Base-by-base conservation (phyloP, 345 rosid species). In the Camelina laxa region DNA sequence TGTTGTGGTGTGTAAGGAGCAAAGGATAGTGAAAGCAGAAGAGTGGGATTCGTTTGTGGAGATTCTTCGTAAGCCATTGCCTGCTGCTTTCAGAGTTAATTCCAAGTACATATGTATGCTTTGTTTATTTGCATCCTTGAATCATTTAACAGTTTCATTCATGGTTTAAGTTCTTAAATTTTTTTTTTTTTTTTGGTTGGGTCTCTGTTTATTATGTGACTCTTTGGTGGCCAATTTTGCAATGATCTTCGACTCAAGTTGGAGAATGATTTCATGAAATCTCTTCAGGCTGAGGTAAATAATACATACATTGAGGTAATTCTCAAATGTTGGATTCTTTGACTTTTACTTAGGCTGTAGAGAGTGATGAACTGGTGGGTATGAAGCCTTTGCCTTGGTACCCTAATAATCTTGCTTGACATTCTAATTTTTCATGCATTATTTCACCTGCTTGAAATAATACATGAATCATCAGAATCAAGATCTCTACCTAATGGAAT, bases 71-170 rank as follows among this genome's bases (percentile, higher is more conserved):
- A 90, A 85, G 24, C 96, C 99, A 2, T 82, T 95, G 82, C 98
- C 97, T n/a, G 86, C 98, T 66, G 97, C 98, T 72, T 95, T 92
- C 84, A 82, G 98, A 76, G 93, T 95, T 58, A 89, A 95, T 70
- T 88, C 98, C 24, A 89, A 91, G 99, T 88, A 50, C 14, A 96
- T 88, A 50, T 31, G 33, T 31, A 12, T 41, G 47, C 7, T 39
- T 6, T 22, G 9, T 41, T 57, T 14, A 42, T 33, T 42, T n/a
- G 21, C 22, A 54, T 27, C 20, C 39, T 67, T 38, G 17, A 15
- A 36, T 51, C 4, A 1, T 64, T 16, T 2, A 24, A 33, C 7
- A 6, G 36, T 33, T 33, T 33, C 36, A 24, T 24, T 24, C 27
- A 33, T 33, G 9, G 36, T 33, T 33, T 6, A 33, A 44, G 2